These are phyloP conservation scores for Zopfochytrium polystomum DNA, from an alignment of 371 early-diverging fungal species.

Conservation along the genomic window DNA sequence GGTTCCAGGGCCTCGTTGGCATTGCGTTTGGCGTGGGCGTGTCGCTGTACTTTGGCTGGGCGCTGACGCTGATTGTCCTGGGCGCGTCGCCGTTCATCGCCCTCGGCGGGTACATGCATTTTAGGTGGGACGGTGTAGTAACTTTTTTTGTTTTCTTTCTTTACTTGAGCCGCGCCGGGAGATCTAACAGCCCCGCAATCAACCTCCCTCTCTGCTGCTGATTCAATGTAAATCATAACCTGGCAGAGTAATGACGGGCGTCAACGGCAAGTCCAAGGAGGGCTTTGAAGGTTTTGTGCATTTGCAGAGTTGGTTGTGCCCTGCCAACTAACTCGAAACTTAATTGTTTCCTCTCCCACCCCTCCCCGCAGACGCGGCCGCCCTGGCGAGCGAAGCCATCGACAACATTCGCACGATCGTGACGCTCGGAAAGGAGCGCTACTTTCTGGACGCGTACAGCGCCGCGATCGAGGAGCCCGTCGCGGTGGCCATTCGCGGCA, in stretches of 20 bases:
- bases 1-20: constrained; percentile 73
- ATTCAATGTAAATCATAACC: too few species aligned
- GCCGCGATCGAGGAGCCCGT: constrained; percentile 34
- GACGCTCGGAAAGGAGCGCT: constrained; percentile 69
- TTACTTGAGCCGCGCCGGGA: too few species aligned
- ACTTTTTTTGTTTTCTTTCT: too few species aligned
- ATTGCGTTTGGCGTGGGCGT: constrained; percentile 4
- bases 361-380: constrained; percentile 50
- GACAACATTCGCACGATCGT: constrained; percentile 84
- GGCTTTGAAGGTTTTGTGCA: constrained; percentile 37
- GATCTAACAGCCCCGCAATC: too few species aligned
- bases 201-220: too few species aligned
- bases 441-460: constrained; percentile 29
- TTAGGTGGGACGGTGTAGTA: too few species aligned
- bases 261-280: constrained; percentile 32
- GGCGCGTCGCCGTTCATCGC: constrained; percentile 23
- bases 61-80: constrained; percentile 30
- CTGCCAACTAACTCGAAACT: too few species aligned
- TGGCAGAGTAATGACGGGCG: constrained; percentile 28
- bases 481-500: constrained; percentile 32
- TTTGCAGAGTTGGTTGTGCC: too few species aligned
- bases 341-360: too few species aligned
- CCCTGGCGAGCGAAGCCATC: constrained; percentile 81
- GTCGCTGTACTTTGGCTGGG: too few species aligned
- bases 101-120: constrained; percentile 37